Base-by-base conservation (phyloP, 1,284 basidiomycete genomes). In the Rhizopogon hawkerae region DNA sequence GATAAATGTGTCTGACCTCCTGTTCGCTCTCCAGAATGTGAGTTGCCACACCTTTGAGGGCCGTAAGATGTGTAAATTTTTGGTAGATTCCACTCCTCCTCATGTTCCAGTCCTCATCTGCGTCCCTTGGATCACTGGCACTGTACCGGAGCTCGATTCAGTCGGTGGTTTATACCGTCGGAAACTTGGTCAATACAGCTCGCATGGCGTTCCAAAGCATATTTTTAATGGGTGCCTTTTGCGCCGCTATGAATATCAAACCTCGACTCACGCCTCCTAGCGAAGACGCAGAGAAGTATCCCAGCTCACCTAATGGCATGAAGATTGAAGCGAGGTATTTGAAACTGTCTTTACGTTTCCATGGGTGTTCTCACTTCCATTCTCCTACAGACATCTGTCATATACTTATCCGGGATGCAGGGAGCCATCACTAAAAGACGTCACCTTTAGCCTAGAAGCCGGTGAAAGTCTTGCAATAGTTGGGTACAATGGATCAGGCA, bases 381-480 rank as follows among this genome's bases (percentile, higher is more conserved):
- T 44, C 42, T 55, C 46, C 51, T 51, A 56, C 57, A 86, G 82
- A 59, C 77, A 81, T 57, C 59, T 92, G 39, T 79, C 77, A 13
- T 92, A 83, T 59, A 83, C 83, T 3, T 92, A 91, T 67, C 86
- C 86, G 10, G 86, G 84, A 29, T 74, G 75, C 55, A 70, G 66
- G 42, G 76, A 80, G 48, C 78, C 85, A 26, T 80, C 83, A 29
- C 64, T 92, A 44, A 72, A 68, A 55, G 71, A 85, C 60, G 74
- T 92, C 57, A 85, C 72, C 58, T 79, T 92, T 56, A 73, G 71
- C 21, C 69, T 92, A 38, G 69, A 78, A 50, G 70, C 86, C 9
- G 89, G 89, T 10, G 85, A 89, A 67, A 82, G 75, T 21, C 75
- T 92, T 43, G 89, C 89, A 7, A 81, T 92, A 51, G 89, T 92